These are phyloP conservation scores for Calocybe indica DNA, from an alignment of 768 basidiomycete genomes.

Conservation along the genomic window DNA sequence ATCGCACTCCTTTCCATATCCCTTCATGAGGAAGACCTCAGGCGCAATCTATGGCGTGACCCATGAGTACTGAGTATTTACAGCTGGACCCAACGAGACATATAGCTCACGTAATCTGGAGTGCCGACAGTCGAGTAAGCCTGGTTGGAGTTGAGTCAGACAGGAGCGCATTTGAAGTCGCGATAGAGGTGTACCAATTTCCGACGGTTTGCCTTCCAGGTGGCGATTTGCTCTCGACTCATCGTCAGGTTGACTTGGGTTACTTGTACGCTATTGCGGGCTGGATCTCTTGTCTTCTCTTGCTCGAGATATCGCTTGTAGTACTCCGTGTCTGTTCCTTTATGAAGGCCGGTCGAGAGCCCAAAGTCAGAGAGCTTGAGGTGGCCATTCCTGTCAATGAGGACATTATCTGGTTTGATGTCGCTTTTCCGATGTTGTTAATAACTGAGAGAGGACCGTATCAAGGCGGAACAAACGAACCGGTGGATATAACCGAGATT, in stretches of 20 bases:
- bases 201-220: slow-evolving; percentile 97
- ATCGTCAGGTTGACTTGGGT: slow-evolving; percentile 97
- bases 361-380: slow-evolving; percentile 98
- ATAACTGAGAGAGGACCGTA: neutral
- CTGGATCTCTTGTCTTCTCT: slow-evolving; percentile 54
- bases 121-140: slow-evolving; percentile 89
- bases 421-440: slow-evolving; percentile 48
- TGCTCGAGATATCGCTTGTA: slow-evolving; percentile 89
- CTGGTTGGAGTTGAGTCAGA: slow-evolving; percentile 29
- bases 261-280: slow-evolving; percentile 94
- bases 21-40: slow-evolving; percentile 95
- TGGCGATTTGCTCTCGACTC: slow-evolving; percentile 94
- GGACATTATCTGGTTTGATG: slow-evolving; percentile 98
- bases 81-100: neutral
- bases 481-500: slow-evolving; percentile 98
- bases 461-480: slow-evolving; percentile 34
- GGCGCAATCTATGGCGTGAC: slow-evolving; percentile 72
- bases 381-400: slow-evolving; percentile 96
- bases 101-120: slow-evolving; percentile 53
- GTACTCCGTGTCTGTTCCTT: slow-evolving; percentile 88
- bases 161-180: neutral
- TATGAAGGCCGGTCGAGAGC: slow-evolving; percentile 95
- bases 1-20: slow-evolving; percentile 98
- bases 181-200: slow-evolving; percentile 60
- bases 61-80: neutral